These are phyloP conservation scores for Westerdykella sp. DNA, from an alignment of 2,329 filamentous ascomycete genomes.

Conservation along the genomic window DNA sequence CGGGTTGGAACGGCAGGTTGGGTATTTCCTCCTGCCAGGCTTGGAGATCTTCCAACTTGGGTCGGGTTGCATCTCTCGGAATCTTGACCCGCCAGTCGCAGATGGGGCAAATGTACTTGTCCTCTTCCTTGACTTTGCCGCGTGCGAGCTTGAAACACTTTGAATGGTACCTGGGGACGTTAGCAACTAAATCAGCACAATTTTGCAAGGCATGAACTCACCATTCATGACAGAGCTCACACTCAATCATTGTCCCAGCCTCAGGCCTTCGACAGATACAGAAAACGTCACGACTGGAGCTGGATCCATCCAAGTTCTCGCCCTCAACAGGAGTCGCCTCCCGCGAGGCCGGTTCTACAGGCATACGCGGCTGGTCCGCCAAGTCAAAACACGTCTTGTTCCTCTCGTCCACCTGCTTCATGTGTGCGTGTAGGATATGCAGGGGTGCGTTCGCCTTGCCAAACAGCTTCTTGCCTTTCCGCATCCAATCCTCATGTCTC, in stretches of 20 bases:
- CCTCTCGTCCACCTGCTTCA: constrained; percentile 85
- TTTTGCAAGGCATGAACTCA: constrained; percentile 41
- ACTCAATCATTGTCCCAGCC: constrained; percentile 99
- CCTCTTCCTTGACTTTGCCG: constrained; percentile 96
- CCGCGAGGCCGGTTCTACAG: constrained; percentile 85
- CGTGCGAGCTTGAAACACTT: constrained; percentile 97
- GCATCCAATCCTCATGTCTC: constrained; percentile 98
- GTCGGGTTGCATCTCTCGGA: constrained; percentile 87
- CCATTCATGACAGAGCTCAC: constrained; percentile 97
- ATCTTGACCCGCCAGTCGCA: constrained; percentile 98
- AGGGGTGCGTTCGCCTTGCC: constrained; percentile 96
- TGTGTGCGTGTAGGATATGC: constrained; percentile 89
- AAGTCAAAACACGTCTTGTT: constrained; percentile 91
- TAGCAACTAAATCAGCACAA: constrained; percentile 10
- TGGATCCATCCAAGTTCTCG: constrained; percentile 40
- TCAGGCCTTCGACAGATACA: constrained; percentile 92
- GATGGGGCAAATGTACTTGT: constrained; percentile 96
- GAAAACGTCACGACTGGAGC: constrained; percentile 70
- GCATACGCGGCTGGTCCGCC: constrained; percentile 77
- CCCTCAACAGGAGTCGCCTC: constrained; percentile 61
- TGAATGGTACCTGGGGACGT: constrained; percentile 75
- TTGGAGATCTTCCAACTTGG: constrained; percentile 85
- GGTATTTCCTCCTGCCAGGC: constrained; percentile 78
- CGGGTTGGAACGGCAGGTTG: constrained; percentile 82
- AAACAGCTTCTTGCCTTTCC: constrained; percentile 93